Percentiles rank a stretch among this genome's conserved stretches.
Evolutionary conservation across 371 early-diverging fungal genomes (phyloP).

Genomic region (Actinomortierella wolfii): DNA sequence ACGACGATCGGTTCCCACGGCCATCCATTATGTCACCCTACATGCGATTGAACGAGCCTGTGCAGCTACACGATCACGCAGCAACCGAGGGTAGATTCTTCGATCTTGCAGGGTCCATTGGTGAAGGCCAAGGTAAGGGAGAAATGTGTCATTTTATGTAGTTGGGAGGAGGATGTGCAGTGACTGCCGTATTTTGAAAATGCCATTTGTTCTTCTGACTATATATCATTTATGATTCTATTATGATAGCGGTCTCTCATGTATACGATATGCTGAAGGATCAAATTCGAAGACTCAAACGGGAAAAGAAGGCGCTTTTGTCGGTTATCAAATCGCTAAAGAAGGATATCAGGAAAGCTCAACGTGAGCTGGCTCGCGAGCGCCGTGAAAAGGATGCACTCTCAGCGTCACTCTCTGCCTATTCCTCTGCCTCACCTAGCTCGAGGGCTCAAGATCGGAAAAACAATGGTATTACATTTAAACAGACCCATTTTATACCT

Average conservation of each 20-base stretch:
- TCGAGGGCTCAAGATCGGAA: constrained; percentile 2
- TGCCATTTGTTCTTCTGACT: no score
- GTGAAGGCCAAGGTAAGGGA: constrained; percentile 37
- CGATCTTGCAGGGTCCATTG: constrained; percentile 20
- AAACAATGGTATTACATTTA: background rate
- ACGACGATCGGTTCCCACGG: background rate
- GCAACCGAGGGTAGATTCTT: constrained; percentile 17
- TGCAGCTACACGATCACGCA: constrained; percentile 3
- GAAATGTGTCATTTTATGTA: background rate
- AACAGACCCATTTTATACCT: constrained; percentile 8
- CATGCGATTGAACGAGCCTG: background rate
- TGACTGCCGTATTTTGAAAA: background rate
- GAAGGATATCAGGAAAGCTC: constrained; percentile 18
- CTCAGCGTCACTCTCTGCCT: background rate
- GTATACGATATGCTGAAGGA: constrained; percentile 24
- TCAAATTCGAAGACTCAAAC: constrained; percentile 26
- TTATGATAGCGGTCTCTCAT: constrained; percentile 17
- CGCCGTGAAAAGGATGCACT: constrained; percentile 21
- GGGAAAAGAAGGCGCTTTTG: constrained; percentile 11
- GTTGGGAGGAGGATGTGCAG: background rate
- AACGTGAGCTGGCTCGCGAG: constrained; percentile 12
- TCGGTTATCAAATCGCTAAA: constrained; percentile 6
- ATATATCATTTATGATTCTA: background rate
- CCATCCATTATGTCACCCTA: background rate
- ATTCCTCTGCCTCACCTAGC: background rate